These are phyloP conservation scores for Lichenothelia convexa DNA, from an alignment of 495 filamentous ascomycete genomes.

Conservation along the genomic window DNA sequence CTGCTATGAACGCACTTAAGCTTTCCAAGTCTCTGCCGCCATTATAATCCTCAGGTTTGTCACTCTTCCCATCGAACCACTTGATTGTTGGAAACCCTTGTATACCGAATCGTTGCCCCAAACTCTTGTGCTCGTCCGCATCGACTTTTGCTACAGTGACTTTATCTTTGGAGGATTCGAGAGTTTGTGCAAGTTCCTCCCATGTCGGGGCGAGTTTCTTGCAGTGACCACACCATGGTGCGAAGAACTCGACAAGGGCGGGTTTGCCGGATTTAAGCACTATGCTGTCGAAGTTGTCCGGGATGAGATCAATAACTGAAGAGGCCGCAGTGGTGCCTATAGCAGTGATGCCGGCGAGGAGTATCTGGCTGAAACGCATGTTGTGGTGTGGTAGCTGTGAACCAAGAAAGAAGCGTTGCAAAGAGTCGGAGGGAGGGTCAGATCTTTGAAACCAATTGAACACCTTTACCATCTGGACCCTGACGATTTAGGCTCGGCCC, in stretches of 20 bases:
- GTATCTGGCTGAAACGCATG: no score
- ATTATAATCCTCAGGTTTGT: conserved; percentile 69
- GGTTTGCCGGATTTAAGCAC: conserved; percentile 87
- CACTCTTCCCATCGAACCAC: conserved; percentile 94
- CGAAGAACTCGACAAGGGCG: conserved; percentile 95
- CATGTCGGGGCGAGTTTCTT: conserved; percentile 90
- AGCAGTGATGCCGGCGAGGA: no score
- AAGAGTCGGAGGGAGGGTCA: no score
- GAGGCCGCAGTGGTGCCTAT: conserved; percentile 12
- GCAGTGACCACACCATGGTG: conserved; percentile 98
- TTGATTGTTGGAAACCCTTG: conserved; percentile 95
- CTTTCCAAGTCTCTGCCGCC: conserved; percentile 79
- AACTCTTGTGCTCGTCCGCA: conserved; percentile 66
- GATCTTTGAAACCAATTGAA: no score
- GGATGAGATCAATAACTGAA: conserved; percentile 64
- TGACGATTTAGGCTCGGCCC: no score
- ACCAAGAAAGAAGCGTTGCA: no score
- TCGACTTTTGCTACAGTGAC: conserved; percentile 90
- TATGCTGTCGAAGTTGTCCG: conserved; percentile 73
- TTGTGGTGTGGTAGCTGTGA: no score
- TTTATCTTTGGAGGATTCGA: conserved; percentile 58
- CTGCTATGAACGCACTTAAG: conserved; percentile 57
- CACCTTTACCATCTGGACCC: no score
- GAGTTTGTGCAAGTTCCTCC: conserved; percentile 69
- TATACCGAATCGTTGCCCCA: conserved; percentile 72